Evolutionary conservation across 768 basidiomycete genomes (phyloP).

Genomic region (Russula earlei): DNA sequence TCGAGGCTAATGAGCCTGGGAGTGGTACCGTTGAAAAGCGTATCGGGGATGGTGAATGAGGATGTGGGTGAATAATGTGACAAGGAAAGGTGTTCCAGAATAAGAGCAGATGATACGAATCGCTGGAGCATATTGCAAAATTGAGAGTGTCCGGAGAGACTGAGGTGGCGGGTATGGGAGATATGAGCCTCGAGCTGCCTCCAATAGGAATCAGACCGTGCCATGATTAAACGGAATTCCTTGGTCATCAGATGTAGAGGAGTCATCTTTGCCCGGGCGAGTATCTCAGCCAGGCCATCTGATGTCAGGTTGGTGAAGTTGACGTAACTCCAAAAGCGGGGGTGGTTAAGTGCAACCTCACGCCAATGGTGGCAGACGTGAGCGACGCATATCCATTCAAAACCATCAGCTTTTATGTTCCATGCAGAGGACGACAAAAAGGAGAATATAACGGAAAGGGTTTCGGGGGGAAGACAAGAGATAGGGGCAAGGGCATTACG

Average conservation of each 20-base stretch:
- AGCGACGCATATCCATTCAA: conserved; percentile 2
- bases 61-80: neutral
- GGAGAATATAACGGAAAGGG: neutral
- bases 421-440: neutral
- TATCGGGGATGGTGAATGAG: neutral
- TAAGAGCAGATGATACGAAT: neutral
- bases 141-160: neutral
- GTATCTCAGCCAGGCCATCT: neutral
- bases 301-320: neutral
- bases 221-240: neutral
- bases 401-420: neutral
- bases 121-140: neutral
- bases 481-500: conserved; percentile 5
- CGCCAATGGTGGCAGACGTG: conserved; percentile 17
- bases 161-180: neutral
- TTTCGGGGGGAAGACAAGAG: neutral
- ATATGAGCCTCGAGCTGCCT: neutral
- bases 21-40: neutral
- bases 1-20: neutral
- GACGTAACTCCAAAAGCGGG: conserved; percentile 7
- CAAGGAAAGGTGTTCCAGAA: neutral
- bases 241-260: neutral
- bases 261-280: neutral
- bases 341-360: conserved; percentile 9
- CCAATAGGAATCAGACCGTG: neutral